Percentiles rank a stretch among this genome's conserved stretches.
Evolutionary conservation across 129 eudicot species (phyloP).

Genomic region (Silybum marianum): DNA sequence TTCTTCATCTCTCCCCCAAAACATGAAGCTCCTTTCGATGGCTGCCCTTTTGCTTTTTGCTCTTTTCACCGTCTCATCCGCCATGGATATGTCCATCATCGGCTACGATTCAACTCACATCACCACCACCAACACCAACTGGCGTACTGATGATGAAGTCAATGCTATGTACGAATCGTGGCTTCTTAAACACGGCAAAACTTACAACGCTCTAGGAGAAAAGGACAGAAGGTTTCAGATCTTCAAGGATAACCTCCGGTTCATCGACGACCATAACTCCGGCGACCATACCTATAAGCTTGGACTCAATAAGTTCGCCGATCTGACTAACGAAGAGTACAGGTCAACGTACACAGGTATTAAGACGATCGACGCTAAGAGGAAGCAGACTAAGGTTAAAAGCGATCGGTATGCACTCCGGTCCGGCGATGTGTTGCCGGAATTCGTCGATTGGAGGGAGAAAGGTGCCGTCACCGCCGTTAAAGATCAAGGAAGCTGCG

Average conservation of each 20-base stretch:
- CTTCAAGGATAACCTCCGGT: conserved; percentile 73
- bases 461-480: conserved; percentile 76
- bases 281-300: conserved; percentile 52
- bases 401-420: conserved; percentile 53
- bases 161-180: conserved; percentile 70
- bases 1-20: conserved; percentile 13
- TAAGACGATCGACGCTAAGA: conserved; percentile 27
- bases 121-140: conserved; percentile 18
- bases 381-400: conserved; percentile 22
- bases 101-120: conserved; percentile 50
- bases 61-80: conserved; percentile 47
- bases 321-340: conserved; percentile 82
- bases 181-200: conserved; percentile 64
- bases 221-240: conserved; percentile 76
- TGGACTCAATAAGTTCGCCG: conserved; percentile 79
- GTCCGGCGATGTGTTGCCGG: conserved; percentile 66
- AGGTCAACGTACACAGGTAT: conserved; percentile 50
- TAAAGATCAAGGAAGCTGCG: conserved; percentile 91
- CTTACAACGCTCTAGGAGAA: conserved; percentile 74
- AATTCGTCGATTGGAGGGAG: conserved; percentile 76
- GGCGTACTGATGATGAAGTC: conserved; percentile 56
- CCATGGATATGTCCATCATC: conserved; percentile 83
- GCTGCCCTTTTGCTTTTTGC: conserved; percentile 36
- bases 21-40: conserved; percentile 33
- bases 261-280: conserved; percentile 71